A percentile compares a stretch with the other conserved stretches of the same genome.
These are phyloP conservation scores for Ceratorhiza oryzae-sativae DNA, from an alignment of 1,284 basidiomycete species.

Conservation along the genomic window DNA sequence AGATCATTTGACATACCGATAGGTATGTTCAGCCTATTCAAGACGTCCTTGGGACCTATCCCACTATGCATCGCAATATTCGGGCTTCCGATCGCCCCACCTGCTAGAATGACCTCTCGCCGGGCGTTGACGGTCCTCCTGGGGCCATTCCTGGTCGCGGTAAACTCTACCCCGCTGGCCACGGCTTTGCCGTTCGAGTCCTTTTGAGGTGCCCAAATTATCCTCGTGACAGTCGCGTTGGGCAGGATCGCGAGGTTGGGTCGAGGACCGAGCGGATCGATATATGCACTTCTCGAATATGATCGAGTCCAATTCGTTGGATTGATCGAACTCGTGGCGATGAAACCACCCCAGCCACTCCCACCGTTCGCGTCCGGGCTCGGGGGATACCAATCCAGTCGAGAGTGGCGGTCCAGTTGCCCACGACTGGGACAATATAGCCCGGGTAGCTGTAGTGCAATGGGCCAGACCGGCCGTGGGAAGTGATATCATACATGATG, in stretches of 20 bases:
- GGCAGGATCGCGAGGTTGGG: conserved; percentile 68
- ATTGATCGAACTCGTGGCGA: conserved; percentile 71
- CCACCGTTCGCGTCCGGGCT: conserved; percentile 59
- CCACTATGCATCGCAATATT: conserved; percentile 75
- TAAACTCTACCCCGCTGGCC: conserved; percentile 67
- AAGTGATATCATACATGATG: conserved; percentile 52
- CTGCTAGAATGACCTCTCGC: conserved; percentile 67
- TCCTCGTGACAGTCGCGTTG: conserved; percentile 64
- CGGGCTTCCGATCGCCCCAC: conserved; percentile 69
- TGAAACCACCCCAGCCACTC: conserved; percentile 59
- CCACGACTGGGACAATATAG: conserved; percentile 58
- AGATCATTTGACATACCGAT: conserved; percentile 38
- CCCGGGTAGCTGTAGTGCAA: conserved; percentile 51
- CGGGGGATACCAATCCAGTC: conserved; percentile 56
- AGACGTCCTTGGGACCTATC: conserved; percentile 67
- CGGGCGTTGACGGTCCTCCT: conserved; percentile 56
- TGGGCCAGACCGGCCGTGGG: conserved; percentile 58
- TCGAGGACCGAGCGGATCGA: conserved; percentile 66
- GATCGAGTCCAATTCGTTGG: conserved; percentile 70
- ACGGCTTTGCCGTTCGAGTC: conserved; percentile 43
- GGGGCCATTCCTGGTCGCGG: conserved; percentile 50
- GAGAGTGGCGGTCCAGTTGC: conserved; percentile 62
- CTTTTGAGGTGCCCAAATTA: conserved; percentile 56
- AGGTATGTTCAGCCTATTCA: conserved; percentile 61
- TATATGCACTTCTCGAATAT: conserved; percentile 72